These are phyloP conservation scores for Wickerhamomyces bisporus DNA, from an alignment of 805 yeast species.

Conservation along the genomic window DNA sequence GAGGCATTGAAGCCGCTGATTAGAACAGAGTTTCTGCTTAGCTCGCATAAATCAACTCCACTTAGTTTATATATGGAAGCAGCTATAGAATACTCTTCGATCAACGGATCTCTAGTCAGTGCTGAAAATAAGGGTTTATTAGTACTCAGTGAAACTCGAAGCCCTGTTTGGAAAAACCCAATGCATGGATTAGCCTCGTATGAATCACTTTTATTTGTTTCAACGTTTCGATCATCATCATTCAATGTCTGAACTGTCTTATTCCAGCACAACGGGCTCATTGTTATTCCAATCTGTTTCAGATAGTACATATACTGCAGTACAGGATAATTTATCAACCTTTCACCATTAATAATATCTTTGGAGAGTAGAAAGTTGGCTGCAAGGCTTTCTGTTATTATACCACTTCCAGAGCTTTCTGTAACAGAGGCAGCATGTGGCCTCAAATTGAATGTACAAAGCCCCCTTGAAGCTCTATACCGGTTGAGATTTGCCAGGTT, in stretches of 20 bases:
- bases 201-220: constrained; percentile 4
- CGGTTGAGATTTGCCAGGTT: constrained; percentile 19
- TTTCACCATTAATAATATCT: constrained; percentile 23
- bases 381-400: constrained; percentile 22
- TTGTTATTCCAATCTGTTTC: constrained; percentile 25
- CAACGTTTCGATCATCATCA: constrained; percentile 19
- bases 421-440: constrained; percentile 21
- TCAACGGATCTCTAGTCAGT: constrained; percentile 24
- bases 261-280: constrained; percentile 27
- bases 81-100: constrained; percentile 25
- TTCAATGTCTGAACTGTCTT: constrained; percentile 19
- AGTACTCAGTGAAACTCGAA: constrained; percentile 21
- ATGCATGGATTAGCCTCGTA: constrained; percentile 21
- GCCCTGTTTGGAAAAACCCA: constrained; percentile 22
- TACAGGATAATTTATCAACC: constrained; percentile 18
- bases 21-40: constrained; percentile 23
- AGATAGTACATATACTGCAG: constrained; percentile 23
- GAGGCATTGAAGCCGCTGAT: constrained; percentile 21
- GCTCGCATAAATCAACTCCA: constrained; percentile 24
- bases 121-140: constrained; percentile 23
- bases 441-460: constrained; percentile 17
- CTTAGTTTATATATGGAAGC: constrained; percentile 22
- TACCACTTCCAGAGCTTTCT: constrained; percentile 21
- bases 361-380: constrained; percentile 20
- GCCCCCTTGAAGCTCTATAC: constrained; percentile 12